Evolutionary conservation across 148 eudicot species (phyloP).

Genomic region (Drosera capensis): DNA sequence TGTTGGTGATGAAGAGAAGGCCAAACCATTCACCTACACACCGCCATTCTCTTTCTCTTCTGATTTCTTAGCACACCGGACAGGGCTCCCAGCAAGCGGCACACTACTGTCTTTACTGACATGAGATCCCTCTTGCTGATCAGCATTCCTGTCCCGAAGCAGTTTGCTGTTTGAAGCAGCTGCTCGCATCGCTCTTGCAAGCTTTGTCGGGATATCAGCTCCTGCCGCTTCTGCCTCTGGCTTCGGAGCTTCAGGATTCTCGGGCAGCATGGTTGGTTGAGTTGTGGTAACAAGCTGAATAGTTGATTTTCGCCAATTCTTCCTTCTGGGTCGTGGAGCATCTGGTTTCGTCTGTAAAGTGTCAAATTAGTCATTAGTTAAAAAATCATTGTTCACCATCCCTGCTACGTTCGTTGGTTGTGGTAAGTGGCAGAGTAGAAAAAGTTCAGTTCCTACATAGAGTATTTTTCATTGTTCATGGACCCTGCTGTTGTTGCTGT

Average conservation of each 20-base stretch:
- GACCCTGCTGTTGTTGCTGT: too few relatives aligned
- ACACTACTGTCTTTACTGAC: conserved; percentile 26
- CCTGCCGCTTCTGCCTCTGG: conserved; percentile 21
- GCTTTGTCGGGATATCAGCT: conserved; percentile 35
- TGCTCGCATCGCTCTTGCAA: conserved; percentile 71
- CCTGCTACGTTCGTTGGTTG: background rate
- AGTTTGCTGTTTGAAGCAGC: conserved; percentile 36
- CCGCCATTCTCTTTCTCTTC: conserved; percentile 59
- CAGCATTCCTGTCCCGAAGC: conserved; percentile 52
- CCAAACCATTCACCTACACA: conserved; percentile 7
- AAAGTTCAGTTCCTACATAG: too few relatives aligned
- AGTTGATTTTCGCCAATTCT: conserved; percentile 68
- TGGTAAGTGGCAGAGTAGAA: too few relatives aligned
- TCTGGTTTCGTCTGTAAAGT: conserved; percentile 43
- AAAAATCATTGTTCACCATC: background rate
- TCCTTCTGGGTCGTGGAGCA: conserved; percentile 53
- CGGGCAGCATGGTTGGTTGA: conserved; percentile 23
- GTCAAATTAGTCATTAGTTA: background rate
- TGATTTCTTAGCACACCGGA: conserved; percentile 14
- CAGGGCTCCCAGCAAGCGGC: conserved; percentile 38
- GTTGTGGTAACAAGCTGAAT: conserved; percentile 66
- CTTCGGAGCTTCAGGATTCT: conserved; percentile 19
- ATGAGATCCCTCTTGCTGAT: conserved; percentile 25
- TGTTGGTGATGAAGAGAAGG: too few relatives aligned
- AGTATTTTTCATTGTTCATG: too few relatives aligned